Evolutionary conservation across 148 eudicot genomes (phyloP).

Genomic region (Suaeda aralocaspica): DNA sequence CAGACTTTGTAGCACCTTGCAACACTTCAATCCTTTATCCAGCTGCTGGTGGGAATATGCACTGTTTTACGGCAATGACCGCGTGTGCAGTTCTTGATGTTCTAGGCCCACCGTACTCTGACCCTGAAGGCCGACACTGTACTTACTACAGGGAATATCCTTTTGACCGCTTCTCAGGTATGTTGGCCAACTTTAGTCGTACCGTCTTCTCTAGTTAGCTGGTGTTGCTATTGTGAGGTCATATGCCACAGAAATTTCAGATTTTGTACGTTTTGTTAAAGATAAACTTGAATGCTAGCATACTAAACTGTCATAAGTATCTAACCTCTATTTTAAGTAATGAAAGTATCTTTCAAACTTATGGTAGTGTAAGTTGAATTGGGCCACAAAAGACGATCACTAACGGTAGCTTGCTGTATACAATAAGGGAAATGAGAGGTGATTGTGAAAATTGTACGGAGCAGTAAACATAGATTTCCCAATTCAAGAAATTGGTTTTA

Average conservation of each 20-base stretch:
- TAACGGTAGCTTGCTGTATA: too few relatives aligned
- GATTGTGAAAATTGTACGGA: too few relatives aligned
- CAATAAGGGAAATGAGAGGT: too few relatives aligned
- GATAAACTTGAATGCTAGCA: too few relatives aligned
- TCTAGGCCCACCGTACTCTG: slow-evolving; percentile 80
- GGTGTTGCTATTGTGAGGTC: too few relatives aligned
- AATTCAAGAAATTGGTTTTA: too few relatives aligned
- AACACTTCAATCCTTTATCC: slow-evolving; percentile 70
- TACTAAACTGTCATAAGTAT: too few relatives aligned
- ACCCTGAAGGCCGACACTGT: slow-evolving; percentile 84
- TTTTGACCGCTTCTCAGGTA: slow-evolving; percentile 55
- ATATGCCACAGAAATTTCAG: too few relatives aligned
- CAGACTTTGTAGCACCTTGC: slow-evolving; percentile 68
- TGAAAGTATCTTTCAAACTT: not conserved
- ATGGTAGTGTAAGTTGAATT: not conserved
- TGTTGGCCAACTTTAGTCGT: not conserved
- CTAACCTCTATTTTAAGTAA: not conserved
- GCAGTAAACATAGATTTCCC: too few relatives aligned
- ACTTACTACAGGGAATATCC: slow-evolving; percentile 64
- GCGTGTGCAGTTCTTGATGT: slow-evolving; percentile 88
- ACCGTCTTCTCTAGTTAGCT: not conserved
- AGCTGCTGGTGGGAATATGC: slow-evolving; percentile 85
- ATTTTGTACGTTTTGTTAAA: too few relatives aligned
- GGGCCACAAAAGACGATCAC: not conserved
- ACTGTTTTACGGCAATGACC: slow-evolving; percentile 73